Base-by-base conservation (phyloP, 371 early-diverging fungal species). In the Circinella minor region DNA sequence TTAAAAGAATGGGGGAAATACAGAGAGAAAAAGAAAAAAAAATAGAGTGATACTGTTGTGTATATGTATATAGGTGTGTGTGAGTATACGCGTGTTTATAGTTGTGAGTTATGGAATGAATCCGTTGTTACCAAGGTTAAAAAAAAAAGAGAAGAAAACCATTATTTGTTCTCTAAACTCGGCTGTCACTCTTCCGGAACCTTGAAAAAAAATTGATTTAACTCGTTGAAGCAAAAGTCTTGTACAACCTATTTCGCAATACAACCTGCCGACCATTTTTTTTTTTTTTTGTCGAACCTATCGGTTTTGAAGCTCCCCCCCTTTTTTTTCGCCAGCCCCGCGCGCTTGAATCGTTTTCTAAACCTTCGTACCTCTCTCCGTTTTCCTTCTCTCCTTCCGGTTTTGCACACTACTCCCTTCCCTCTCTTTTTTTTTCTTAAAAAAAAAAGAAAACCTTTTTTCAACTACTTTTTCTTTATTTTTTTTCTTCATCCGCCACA, bases 401-500 rank as follows among this genome's bases (percentile, higher is more conserved):
- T 27, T 27, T 27, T 27, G 27, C 27, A 27, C 27, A 27, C 27
- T 27, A 27, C 27, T 27, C 27, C 51, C 37, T 54, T 27, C 51
- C 39, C 36, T 2, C 34, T 15, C 15, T 47, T 65, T 39, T 61
- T 14, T 51, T 59, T 65, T n/a, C 60, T 65, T 17, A n/a, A 15
- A 27, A 27, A 27, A 27, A 27, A 27, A 27, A 27, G 27, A 27
- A 27, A 27, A 10, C 61, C 38, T 49, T 72, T 59, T 61, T 43
- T 43, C 3, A 6, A 9, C 43, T 43, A 9, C 11, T 43, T 43
- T 11, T 43, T 43, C 11, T 55, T 51, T 65, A 17, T 1, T 13
- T 2, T 36, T 36, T 27, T 51, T 65, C 27, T 36, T 43, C 49
- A 61, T 61, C 39, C 61, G 59, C 36, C 57, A 43, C 63, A 85